Percentiles rank a stretch among this genome's conserved stretches.
These are phyloP conservation scores for Cubamyces lactineus DNA, from an alignment of 768 basidiomycete genomes.

Conservation along the genomic window DNA sequence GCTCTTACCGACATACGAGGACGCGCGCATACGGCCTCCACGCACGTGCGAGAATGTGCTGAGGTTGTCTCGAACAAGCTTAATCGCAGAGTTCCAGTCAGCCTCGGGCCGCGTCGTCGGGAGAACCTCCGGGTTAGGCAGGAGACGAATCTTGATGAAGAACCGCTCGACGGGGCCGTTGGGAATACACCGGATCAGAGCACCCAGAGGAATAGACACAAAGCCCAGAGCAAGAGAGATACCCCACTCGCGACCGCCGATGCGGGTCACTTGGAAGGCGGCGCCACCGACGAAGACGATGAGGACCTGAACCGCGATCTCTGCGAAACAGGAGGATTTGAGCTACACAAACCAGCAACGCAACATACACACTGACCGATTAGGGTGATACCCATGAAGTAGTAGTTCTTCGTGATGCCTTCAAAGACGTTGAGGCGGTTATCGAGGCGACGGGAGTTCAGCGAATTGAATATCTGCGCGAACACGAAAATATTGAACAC, in stretches of 20 bases:
- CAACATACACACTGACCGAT: conserved; percentile 58
- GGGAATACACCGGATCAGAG: conserved; percentile 77
- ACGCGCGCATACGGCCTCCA: conserved; percentile 86
- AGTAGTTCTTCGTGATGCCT: conserved; percentile 76
- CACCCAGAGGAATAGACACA: conserved; percentile 88
- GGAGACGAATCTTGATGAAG: conserved; percentile 57
- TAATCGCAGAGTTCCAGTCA: conserved; percentile 78
- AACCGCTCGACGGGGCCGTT: conserved; percentile 75
- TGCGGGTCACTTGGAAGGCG: conserved; percentile 85
- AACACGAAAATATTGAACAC: conserved; percentile 99
- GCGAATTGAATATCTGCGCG: conserved; percentile 94
- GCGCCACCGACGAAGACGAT: conserved; percentile 92
- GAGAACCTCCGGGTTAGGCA: conserved; percentile 65
- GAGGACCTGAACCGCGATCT: conserved; percentile 82
- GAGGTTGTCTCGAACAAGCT: conserved; percentile 85
- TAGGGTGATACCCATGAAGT: conserved; percentile 82
- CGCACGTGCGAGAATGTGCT: conserved; percentile 79
- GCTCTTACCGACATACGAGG: conserved; percentile 83
- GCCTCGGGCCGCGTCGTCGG: conserved; percentile 65
- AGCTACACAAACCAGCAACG: conserved; percentile 1
- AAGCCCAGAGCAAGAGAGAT: conserved; percentile 87
- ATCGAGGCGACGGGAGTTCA: conserved; percentile 90
- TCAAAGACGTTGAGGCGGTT: conserved; percentile 87
- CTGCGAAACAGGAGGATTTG: conserved; percentile 42
- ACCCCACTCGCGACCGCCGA: conserved; percentile 89